These are phyloP conservation scores for Pyrenophora tritici-repentis DNA, from an alignment of 2,329 filamentous ascomycete genomes.

Conservation along the genomic window DNA sequence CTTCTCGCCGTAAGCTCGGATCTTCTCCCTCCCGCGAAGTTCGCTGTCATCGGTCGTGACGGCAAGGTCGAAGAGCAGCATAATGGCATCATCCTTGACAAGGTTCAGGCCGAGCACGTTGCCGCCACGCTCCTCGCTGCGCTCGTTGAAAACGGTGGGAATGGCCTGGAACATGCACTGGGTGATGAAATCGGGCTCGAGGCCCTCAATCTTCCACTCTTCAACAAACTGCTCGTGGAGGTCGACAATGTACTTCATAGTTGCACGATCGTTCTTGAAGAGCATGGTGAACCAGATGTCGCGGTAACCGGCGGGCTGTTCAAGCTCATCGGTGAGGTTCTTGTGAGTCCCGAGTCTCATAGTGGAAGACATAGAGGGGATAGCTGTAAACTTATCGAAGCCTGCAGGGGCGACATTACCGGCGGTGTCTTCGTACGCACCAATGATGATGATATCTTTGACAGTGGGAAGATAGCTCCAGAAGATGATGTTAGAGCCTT, in stretches of 20 bases:
- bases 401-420: conserved; percentile 24
- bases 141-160: conserved; percentile 22
- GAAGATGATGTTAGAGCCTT: conserved; percentile 30
- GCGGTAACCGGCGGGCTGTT: conserved; percentile 30
- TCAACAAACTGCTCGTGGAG: conserved; percentile 26
- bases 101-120: conserved; percentile 34
- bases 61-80: conserved; percentile 26
- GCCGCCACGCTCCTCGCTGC: conserved; percentile 26
- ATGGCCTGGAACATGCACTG: conserved; percentile 34
- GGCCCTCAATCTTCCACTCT: conserved; percentile 16
- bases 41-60: conserved; percentile 24
- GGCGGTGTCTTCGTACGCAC: conserved; percentile 27
- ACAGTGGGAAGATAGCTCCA: conserved; percentile 27
- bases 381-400: conserved; percentile 30
- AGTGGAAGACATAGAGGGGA: conserved; percentile 18
- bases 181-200: conserved; percentile 28
- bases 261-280: conserved; percentile 25
- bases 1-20: conserved; percentile 16
- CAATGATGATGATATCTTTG: conserved; percentile 24
- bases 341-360: conserved; percentile 30
- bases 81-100: conserved; percentile 24
- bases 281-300: conserved; percentile 34
- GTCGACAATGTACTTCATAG: conserved; percentile 28
- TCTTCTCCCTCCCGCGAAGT: conserved; percentile 11
- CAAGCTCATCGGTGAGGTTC: conserved; percentile 29